phyloP scores from a whole-genome alignment of 306 rosid species.

The Alnus rubra region DNA sequence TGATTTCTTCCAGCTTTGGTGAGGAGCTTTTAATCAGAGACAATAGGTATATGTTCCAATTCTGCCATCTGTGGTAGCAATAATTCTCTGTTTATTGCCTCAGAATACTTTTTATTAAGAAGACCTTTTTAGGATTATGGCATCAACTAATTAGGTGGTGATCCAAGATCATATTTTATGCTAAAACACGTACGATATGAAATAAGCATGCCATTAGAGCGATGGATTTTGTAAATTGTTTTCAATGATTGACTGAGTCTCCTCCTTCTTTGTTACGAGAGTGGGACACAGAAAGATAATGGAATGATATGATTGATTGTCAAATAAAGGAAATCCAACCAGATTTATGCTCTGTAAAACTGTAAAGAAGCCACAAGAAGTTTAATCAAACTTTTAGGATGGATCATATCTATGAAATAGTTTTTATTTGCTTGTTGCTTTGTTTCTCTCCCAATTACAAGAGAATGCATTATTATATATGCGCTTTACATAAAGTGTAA shows the following conservation, averaged over 20 bases:
- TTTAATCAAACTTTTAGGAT: background rate
- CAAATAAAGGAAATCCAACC: constrained; percentile 6
- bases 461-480: constrained; percentile 17
- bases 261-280: background rate
- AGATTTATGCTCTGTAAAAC: constrained; percentile 5
- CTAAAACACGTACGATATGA: background rate
- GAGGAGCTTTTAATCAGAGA: background rate
- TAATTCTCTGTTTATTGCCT: background rate
- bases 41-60: background rate
- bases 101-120: background rate
- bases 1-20: background rate
- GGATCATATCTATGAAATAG: too few relatives aligned
- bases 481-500: constrained; percentile 43
- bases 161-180: background rate
- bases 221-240: background rate
- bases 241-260: background rate
- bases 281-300: background rate
- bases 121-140: too few relatives aligned
- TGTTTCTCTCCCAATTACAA: constrained; percentile 28
- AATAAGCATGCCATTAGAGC: background rate
- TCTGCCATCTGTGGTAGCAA: background rate
- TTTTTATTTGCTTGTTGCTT: background rate
- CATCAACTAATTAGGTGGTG: background rate
- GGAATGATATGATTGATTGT: background rate
- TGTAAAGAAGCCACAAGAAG: background rate